Conservation (phyloP, 2,329 filamentous ascomycete species). For the Conoideocrella luteorostrata region DNA sequence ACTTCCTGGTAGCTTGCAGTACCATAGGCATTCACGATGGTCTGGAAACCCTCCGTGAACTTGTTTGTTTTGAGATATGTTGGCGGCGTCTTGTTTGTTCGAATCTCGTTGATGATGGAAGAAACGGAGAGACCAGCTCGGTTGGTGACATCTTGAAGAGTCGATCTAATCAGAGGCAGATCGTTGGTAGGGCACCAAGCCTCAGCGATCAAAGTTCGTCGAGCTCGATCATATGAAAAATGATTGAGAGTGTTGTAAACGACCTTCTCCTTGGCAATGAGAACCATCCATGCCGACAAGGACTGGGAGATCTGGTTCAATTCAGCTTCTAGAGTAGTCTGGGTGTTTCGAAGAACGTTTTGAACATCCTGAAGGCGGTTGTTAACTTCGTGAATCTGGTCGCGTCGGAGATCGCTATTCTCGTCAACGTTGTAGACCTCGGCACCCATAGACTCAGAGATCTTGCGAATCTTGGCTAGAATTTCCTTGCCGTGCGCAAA, state of each 20-base stretch:
- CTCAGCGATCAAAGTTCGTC: constrained; percentile 94
- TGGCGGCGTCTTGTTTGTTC: constrained; percentile 92
- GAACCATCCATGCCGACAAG: constrained; percentile 92
- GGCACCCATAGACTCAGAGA: constrained; percentile 93
- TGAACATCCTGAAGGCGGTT: constrained; percentile 83
- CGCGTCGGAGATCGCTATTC: constrained; percentile 88
- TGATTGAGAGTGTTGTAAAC: constrained; percentile 93
- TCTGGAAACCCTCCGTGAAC: constrained; percentile 97
- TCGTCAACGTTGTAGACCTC: constrained; percentile 96
- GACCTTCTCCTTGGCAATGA: constrained; percentile 97
- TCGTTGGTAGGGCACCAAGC: constrained; percentile 96
- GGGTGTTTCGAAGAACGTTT: constrained; percentile 90
- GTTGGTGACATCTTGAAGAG: constrained; percentile 93
- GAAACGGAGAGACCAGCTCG: constrained; percentile 92
- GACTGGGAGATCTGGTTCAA: constrained; percentile 89
- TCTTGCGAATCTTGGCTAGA: constrained; percentile 97
- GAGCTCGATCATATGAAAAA: constrained; percentile 92
- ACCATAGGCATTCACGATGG: constrained; percentile 97
- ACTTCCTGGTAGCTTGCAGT: constrained; percentile 96
- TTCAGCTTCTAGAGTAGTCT: constrained; percentile 87
- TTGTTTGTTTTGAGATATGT: constrained; percentile 98
- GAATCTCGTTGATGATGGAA: constrained; percentile 97
- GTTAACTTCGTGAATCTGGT: constrained; percentile 97
- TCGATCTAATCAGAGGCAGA: constrained; percentile 81
- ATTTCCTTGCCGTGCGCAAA: constrained; percentile 99